phyloP scores from a whole-genome alignment of 257 asterid genomes.

The Knoxia roxburghii region DNA sequence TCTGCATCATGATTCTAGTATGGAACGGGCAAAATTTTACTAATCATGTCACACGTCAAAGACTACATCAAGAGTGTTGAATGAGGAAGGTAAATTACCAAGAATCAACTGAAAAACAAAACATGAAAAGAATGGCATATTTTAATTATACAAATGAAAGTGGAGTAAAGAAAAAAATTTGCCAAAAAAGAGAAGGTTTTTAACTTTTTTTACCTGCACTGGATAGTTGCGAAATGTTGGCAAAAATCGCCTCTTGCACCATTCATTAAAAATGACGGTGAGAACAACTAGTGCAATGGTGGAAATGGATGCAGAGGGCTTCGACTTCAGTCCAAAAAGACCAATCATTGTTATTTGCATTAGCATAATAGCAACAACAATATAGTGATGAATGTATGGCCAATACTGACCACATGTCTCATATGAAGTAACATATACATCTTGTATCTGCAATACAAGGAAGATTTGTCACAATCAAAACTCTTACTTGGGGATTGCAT shows the following conservation, averaged over 20 bases:
- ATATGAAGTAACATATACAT: conserved; percentile 73
- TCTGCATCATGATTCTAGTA: too few relatives aligned
- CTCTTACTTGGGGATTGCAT: neutral
- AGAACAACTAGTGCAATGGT: conserved; percentile 66
- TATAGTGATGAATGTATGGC: conserved; percentile 87
- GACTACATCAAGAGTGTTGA: too few relatives aligned
- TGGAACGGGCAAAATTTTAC: too few relatives aligned
- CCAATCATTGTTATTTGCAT: conserved; percentile 92
- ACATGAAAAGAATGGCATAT: too few relatives aligned
- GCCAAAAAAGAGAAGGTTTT: too few relatives aligned
- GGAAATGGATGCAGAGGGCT: conserved; percentile 78
- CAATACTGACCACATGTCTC: conserved; percentile 92
- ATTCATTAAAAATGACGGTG: conserved; percentile 72
- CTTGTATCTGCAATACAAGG: conserved; percentile 54
- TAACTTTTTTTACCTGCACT: conserved; percentile 62
- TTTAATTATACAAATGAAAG: too few relatives aligned
- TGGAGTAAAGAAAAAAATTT: too few relatives aligned
- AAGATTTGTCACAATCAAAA: neutral
- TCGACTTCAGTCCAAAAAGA: conserved; percentile 83
- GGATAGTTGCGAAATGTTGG: conserved; percentile 67
- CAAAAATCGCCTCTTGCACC: conserved; percentile 80
- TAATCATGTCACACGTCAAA: too few relatives aligned
- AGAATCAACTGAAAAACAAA: too few relatives aligned
- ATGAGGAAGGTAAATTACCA: too few relatives aligned
- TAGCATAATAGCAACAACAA: conserved; percentile 60